Percentiles rank a stretch among this genome's conserved stretches.
These are phyloP conservation scores for Suillus lakei DNA, from an alignment of 768 basidiomycete species.

Conservation along the genomic window DNA sequence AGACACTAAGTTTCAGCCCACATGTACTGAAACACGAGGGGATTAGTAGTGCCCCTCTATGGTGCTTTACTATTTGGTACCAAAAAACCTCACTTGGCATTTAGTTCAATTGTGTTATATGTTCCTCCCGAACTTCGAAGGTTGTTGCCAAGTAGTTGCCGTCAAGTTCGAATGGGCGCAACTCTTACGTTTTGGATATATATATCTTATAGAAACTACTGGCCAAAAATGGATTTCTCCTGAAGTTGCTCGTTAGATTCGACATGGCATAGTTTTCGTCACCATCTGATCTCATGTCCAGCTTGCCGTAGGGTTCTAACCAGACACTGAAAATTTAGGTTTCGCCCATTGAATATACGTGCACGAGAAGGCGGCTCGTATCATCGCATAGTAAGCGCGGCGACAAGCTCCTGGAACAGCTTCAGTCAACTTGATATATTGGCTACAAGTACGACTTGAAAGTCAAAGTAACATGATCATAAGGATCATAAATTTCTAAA, in stretches of 20 bases:
- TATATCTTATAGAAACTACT: neutral
- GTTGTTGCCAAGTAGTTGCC: neutral
- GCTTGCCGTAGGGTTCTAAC: neutral
- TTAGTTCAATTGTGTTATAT: neutral
- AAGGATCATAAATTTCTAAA: neutral
- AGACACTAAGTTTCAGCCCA: neutral
- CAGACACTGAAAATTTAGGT: neutral
- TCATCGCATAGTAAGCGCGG: neutral
- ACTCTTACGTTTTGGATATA: neutral
- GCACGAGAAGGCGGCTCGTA: neutral
- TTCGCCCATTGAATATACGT: neutral
- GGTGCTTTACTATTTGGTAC: neutral
- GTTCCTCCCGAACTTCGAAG: neutral
- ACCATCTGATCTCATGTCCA: no score
- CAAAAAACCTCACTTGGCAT: neutral
- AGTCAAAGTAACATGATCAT: slow-evolving; percentile 5
- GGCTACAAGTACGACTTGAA: slow-evolving; percentile 5
- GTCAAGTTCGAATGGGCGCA: neutral
- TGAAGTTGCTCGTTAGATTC: neutral
- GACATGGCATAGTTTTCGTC: neutral
- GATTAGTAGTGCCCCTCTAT: neutral
- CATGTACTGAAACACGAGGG: neutral
- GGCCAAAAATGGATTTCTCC: neutral
- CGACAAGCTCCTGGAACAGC: neutral
- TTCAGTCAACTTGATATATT: neutral